A percentile compares a stretch with the other conserved stretches of the same genome.
phyloP scores from a whole-genome alignment of 805 yeast species.

The Candida insectorum region DNA sequence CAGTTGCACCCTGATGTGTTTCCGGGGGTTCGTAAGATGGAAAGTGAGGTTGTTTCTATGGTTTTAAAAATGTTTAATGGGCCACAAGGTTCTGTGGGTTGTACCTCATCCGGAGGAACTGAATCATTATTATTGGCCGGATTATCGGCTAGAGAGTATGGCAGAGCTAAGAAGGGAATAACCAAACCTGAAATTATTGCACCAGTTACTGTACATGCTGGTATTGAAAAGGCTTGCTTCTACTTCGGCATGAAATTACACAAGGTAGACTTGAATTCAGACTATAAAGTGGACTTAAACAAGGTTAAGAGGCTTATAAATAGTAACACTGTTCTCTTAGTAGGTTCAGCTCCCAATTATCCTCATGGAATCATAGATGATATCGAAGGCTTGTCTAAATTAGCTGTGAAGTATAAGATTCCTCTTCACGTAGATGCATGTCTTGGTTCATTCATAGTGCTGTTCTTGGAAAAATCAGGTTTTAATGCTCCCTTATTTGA shows the following conservation, averaged over 20 bases:
- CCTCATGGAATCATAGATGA: constrained; percentile 97
- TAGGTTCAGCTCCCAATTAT: constrained; percentile 95
- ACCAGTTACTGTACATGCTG: constrained; percentile 91
- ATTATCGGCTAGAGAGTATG: constrained; percentile 82
- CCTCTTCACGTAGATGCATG: constrained; percentile 97
- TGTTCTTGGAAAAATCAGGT: constrained; percentile 63
- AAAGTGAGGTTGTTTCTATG: constrained; percentile 92
- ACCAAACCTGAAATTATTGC: constrained; percentile 79
- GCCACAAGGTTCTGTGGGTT: constrained; percentile 60
- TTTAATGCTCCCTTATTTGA: constrained; percentile 68
- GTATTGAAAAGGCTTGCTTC: constrained; percentile 86
- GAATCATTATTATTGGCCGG: constrained; percentile 87
- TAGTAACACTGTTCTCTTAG: constrained; percentile 74
- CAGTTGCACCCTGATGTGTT: constrained; percentile 96
- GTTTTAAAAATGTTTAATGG: constrained; percentile 77
- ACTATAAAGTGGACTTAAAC: constrained; percentile 63
- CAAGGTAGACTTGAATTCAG: constrained; percentile 74
- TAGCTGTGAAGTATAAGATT: constrained; percentile 64
- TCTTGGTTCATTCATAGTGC: constrained; percentile 85
- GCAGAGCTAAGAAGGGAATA: constrained; percentile 53
- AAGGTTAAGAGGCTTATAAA: constrained; percentile 67
- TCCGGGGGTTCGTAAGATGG: constrained; percentile 96
- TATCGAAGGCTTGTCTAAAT: constrained; percentile 62
- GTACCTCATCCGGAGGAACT: constrained; percentile 92
- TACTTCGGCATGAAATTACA: constrained; percentile 85